Percentiles rank a stretch among this genome's conserved stretches.
Evolutionary conservation across 192 early-diverging fungal species (phyloP).

Genomic region (Allomyces macrogynus): DNA sequence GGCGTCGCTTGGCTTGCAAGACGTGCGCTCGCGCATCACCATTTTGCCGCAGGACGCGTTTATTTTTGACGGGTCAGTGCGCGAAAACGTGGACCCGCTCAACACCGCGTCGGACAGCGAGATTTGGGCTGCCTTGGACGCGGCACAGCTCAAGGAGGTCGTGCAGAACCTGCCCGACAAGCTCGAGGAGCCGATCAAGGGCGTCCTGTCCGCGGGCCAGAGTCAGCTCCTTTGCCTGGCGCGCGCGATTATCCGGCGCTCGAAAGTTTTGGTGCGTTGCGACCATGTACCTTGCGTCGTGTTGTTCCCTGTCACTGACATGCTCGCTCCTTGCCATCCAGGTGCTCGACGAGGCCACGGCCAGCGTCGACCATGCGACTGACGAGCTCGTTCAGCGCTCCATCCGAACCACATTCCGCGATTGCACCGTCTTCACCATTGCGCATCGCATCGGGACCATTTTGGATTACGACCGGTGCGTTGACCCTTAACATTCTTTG

Average conservation of each 20-base stretch:
- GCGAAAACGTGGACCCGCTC: slow-evolving; percentile 48
- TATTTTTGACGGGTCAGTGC: slow-evolving; percentile 10
- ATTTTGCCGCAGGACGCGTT: slow-evolving; percentile 57
- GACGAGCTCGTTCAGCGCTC: slow-evolving; percentile 36
- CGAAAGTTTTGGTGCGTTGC: slow-evolving; percentile 11
- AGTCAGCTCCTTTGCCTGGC: slow-evolving; percentile 35
- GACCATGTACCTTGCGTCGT: too few relatives aligned
- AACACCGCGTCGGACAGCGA: slow-evolving; percentile 31
- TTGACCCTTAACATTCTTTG: too few relatives aligned
- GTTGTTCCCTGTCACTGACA: too few relatives aligned
- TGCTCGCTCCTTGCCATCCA: too few relatives aligned
- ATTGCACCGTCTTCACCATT: slow-evolving; percentile 39
- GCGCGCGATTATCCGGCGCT: slow-evolving; percentile 20
- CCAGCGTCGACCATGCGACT: slow-evolving; percentile 32
- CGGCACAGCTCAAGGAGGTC: slow-evolving; percentile 12
- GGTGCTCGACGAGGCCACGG: slow-evolving; percentile 35
- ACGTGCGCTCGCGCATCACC: slow-evolving; percentile 49
- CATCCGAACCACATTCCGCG: slow-evolving; percentile 27
- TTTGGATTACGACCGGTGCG: slow-evolving; percentile 50
- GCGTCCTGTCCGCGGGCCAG: slow-evolving; percentile 18
- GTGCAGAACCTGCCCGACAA: neutral
- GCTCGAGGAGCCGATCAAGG: neutral
- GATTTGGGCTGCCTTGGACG: slow-evolving; percentile 44
- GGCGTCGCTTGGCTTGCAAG: slow-evolving; percentile 39
- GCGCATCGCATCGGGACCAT: slow-evolving; percentile 39